Conservation (phyloP, 2,329 filamentous ascomycete species). For the Thelonectria blattea region DNA sequence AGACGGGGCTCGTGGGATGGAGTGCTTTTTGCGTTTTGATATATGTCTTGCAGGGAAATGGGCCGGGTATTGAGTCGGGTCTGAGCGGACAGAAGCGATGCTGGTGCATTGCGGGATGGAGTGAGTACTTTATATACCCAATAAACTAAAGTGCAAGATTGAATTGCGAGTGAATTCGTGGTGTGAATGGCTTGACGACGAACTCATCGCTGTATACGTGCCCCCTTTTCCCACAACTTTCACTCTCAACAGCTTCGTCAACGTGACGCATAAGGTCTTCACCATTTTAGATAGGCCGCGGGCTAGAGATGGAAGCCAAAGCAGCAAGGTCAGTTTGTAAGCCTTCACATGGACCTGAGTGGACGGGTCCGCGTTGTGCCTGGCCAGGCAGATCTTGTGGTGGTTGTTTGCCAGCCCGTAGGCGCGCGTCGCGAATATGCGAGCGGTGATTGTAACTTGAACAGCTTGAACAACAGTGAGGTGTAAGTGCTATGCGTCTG, state of each 20-base stretch:
- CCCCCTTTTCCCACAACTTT: not conserved
- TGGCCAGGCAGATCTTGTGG: slow-evolving; percentile 11
- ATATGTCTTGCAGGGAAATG: too few species aligned
- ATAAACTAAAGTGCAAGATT: not conserved
- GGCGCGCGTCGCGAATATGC: slow-evolving; percentile 13
- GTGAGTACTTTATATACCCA: not conserved
- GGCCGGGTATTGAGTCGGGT: not conserved
- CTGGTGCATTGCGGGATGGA: not conserved
- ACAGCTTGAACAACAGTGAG: not conserved
- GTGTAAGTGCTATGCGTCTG: not conserved
- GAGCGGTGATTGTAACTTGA: not conserved
- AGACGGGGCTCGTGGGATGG: not conserved
- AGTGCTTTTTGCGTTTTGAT: not conserved
- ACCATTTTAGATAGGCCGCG: slow-evolving; percentile 20
- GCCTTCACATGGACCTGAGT: slow-evolving; percentile 22
- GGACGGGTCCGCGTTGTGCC: slow-evolving; percentile 19
- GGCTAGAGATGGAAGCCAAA: slow-evolving; percentile 25
- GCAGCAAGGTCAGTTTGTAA: slow-evolving; percentile 18
- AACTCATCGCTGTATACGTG: slow-evolving; percentile 12
- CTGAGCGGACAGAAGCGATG: not conserved
- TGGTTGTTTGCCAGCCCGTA: slow-evolving; percentile 10
- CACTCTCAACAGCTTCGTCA: slow-evolving; percentile 10
- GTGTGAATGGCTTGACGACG: slow-evolving; percentile 4
- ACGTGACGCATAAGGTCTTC: slow-evolving; percentile 10
- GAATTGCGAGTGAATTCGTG: not conserved